Evolutionary conservation across 768 basidiomycete genomes (phyloP), one percentile per base, ranked within the genome.

Genomic region (Rhizopogon salebrosus): DNA sequence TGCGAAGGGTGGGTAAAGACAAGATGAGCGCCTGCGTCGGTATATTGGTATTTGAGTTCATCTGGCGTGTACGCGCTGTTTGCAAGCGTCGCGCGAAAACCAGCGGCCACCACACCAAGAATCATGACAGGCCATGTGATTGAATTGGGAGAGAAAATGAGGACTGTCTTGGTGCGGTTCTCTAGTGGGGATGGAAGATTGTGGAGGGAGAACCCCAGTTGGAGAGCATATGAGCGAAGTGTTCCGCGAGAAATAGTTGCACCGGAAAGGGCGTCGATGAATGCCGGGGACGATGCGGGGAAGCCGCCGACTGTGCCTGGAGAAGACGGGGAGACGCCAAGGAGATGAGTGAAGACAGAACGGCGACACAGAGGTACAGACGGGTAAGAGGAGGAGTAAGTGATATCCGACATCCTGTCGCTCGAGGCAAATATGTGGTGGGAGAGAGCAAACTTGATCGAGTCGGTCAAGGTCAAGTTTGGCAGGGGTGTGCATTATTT

Each of bases 1-100:
- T 87, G 72, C 0, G 79, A 72, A n/a, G 89, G 87, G 53, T 80
- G 80, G 10, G 79, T 75, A 51, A 92, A 80, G 23, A 92, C 64
- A 18, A 86, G 57, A 45, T 75, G 73, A 0, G 92, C 85, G 3
- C 76, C 69, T 49, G 84, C 84, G 61, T 94, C 83, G 11, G 57
- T 68, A 54, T 87, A 84, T 63, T 95, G 92, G 65, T 82, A 82
- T 1, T 73, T 75, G 0, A 94, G 76, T 62, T 95, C 92, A 7
- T 70, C 62, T 3, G 82, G 64, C 4, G 82, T 86, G 61, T 89
- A 93, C 0, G 76, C 75, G 53, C 78, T 82, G 64, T 92, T 94
- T 14, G 87, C 86, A 13, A 89, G 80, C 0, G 90, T 88, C 49
- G 80, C 78, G 40, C 80, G 70, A 14, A 89, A 62, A 3, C 87